Base-by-base conservation (phyloP, 352 stramenopile genomes). In the Globisporangium emineosum region DNA sequence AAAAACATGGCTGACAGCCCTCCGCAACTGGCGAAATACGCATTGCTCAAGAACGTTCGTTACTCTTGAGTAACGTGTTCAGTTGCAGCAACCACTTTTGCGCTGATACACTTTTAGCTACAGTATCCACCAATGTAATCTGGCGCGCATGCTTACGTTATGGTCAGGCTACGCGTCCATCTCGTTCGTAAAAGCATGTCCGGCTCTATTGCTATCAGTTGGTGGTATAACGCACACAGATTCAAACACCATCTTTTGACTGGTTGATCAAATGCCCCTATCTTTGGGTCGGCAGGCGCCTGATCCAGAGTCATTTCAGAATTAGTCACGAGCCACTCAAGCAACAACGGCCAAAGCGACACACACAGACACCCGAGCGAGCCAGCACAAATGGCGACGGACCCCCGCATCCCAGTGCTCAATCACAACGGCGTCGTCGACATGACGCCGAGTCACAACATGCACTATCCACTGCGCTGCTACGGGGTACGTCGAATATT, bases 321-420 rank as follows among this genome's bases (percentile, higher is more conserved):
- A 60, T 33, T 50, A 10, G 5, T 21, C 17, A 0, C 3, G 12
- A 45, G 12, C 54, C 30, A 15, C 33, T 5, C 23, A 50, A 49
- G 57, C 19, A 1, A 43, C 37, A 15, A 54, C 27, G 19, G 19
- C 13, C n/a, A 17, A 32, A 25, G 12, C 21, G 35, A 43, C 13
- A 43, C 37, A 17, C 5, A 43, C 3, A n/a, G n/a, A 37, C 32
- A 1, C 32, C 32, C 32, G 19, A 21, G 30, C 23, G 51, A 52
- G 8, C 15, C 29, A 62, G 15, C 56, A n/a, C 4, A 3, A 29
- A 40, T 54, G 57, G 19, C 30, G 10, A 30, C 29, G 2, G 57
- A 53, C 42, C 21, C n/a, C 40, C 57, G 29, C 19, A 60, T 60
- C 54, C 54, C 54, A 21, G 54, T 60, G 33, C 21, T 32, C 33